Evolutionary conservation across 805 yeast species (phyloP).

Genomic region (Hanseniaspora jakobsenii): DNA sequence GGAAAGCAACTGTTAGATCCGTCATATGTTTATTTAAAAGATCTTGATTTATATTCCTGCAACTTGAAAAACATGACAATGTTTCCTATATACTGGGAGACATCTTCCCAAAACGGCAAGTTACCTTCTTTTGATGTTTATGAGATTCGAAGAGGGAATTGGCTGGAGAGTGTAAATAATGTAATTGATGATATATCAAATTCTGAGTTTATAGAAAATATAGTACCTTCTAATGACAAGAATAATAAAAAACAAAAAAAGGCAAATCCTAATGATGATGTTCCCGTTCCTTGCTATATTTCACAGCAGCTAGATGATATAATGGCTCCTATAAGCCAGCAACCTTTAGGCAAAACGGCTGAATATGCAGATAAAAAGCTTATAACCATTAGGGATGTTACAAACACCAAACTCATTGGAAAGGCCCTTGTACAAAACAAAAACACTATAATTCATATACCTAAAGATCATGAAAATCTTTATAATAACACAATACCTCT

Average conservation of each 20-base stretch:
- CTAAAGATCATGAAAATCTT: slow-evolving; percentile 7
- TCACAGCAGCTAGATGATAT: slow-evolving; percentile 7
- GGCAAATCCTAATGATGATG: neutral
- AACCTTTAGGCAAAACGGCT: too few relatives aligned
- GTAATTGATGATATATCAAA: too few relatives aligned
- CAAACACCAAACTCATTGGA: neutral
- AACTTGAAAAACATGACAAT: slow-evolving; percentile 3
- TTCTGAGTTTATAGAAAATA: too few relatives aligned
- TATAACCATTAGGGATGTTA: slow-evolving; percentile 2
- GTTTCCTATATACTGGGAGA: slow-evolving; percentile 13
- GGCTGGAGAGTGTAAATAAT: slow-evolving; percentile 9
- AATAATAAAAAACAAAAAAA: neutral
- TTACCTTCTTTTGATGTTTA: slow-evolving; percentile 3
- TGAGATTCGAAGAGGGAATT: slow-evolving; percentile 12
- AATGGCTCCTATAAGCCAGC: too few relatives aligned
- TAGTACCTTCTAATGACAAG: slow-evolving; percentile 2
- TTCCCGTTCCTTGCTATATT: slow-evolving; percentile 3
- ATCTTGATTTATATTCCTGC: slow-evolving; percentile 4
- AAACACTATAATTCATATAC: slow-evolving; percentile 10
- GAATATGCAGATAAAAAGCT: slow-evolving; percentile 3
- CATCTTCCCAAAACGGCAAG: neutral
- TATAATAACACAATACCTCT: slow-evolving; percentile 8
- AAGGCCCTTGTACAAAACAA: slow-evolving; percentile 8
- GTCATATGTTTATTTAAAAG: slow-evolving; percentile 4
- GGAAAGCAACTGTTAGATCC: too few relatives aligned